phyloP scores from a whole-genome alignment of 2,329 filamentous ascomycete species.

The Xylariaceae sp. region DNA sequence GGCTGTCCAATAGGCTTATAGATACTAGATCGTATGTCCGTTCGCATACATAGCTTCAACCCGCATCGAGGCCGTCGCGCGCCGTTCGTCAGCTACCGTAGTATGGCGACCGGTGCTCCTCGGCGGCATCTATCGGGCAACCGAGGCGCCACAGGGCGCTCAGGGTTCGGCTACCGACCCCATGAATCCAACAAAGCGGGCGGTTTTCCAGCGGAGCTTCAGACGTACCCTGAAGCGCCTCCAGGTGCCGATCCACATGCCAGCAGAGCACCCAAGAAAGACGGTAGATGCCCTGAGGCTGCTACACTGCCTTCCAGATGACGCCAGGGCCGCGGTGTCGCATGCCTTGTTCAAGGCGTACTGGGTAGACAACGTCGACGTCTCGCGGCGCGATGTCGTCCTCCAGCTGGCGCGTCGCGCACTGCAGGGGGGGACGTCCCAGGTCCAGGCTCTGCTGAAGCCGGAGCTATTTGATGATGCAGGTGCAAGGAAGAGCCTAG shows the following conservation, averaged over 20 bases:
- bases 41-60: slow-evolving; percentile 9
- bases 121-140: slow-evolving; percentile 6
- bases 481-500: not conserved
- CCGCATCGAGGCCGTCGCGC: slow-evolving; percentile 3
- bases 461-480: slow-evolving; percentile 1
- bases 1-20: not conserved
- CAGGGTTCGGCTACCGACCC: slow-evolving; percentile 6
- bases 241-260: not conserved
- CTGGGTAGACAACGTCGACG: slow-evolving; percentile 5
- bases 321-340: not conserved
- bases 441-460: not conserved
- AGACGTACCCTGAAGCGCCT: slow-evolving; percentile 2
- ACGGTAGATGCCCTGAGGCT: slow-evolving; percentile 4
- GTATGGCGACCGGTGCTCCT: slow-evolving; percentile 7
- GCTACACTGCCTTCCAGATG: slow-evolving; percentile 3
- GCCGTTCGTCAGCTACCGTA: slow-evolving; percentile 1
- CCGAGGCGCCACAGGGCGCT: slow-evolving; percentile 6
- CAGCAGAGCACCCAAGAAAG: slow-evolving; percentile 2
- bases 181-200: slow-evolving; percentile 4
- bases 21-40: slow-evolving; percentile 4
- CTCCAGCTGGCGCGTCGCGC: not conserved
- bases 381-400: slow-evolving; percentile 1
- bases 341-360: slow-evolving; percentile 4
- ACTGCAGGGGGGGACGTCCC: not conserved
- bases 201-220: slow-evolving; percentile 1